Percentiles rank a stretch among this genome's conserved stretches.
These are phyloP conservation scores for Ambrosia artemisiifolia DNA, from an alignment of 129 eudicot genomes.

Conservation along the genomic window DNA sequence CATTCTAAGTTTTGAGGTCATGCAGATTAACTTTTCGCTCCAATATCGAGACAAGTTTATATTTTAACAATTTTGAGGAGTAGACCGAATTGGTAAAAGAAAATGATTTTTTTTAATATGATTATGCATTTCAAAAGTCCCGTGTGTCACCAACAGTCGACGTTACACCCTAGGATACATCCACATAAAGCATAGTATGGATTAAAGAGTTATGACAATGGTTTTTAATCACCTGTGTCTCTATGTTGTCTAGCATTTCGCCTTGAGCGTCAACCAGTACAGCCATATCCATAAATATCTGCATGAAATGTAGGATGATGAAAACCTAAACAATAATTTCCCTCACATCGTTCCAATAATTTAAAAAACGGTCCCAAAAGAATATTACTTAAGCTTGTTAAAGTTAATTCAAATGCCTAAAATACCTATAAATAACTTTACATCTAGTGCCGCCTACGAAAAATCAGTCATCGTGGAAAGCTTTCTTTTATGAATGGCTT, in stretches of 20 bases:
- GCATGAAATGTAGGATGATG: neutral
- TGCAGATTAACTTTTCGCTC: neutral
- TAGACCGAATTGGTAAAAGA: neutral
- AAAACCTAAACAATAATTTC: neutral
- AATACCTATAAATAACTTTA: neutral
- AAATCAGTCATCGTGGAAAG: neutral
- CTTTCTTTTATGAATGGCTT: neutral
- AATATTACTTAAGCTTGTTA: neutral
- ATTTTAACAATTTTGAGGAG: neutral
- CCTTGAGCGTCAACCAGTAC: conserved; percentile 96
- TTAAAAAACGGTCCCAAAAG: neutral
- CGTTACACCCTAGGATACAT: neutral
- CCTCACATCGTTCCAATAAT: neutral
- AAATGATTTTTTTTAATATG: neutral
- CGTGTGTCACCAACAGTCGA: neutral
- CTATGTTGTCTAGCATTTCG: conserved; percentile 93
- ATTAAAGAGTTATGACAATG: neutral
- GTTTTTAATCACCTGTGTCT: conserved; percentile 67
- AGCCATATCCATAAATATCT: conserved; percentile 94
- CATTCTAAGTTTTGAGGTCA: neutral
- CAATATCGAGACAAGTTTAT: neutral
- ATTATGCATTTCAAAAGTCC: neutral
- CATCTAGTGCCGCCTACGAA: neutral
- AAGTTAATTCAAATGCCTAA: neutral
- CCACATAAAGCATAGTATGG: neutral